Base-by-base conservation (phyloP, 176 grass and related monocot genomes). In the Raddia distichophylla region DNA sequence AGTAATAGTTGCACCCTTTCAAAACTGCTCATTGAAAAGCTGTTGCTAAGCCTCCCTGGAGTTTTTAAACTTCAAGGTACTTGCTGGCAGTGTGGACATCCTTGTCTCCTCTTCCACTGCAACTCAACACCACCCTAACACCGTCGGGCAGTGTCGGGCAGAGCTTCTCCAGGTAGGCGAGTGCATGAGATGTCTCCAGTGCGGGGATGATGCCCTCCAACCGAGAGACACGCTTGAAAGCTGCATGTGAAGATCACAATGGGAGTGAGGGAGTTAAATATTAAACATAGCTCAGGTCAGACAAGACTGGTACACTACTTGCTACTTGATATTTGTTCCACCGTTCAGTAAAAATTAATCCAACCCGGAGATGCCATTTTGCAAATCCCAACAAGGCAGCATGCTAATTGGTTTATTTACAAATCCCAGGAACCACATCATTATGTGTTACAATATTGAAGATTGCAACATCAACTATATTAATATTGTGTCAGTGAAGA, bases 151-250 rank as follows among this genome's bases (percentile, higher is more conserved):
- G 82, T 3, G 87, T 95, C 2, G 96, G 96, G 80, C 96, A 95
- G 58, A 99, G 93, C 66, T 80, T 86, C 86, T 99, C 96, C 3
- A 99, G 75, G 80, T 95, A 93, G 1, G 93, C 96, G 0, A 99
- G 87, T 1, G 96, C 93, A 6, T 99, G 96, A 56, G 93, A 99
- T 4, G 96, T 99, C 82, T 99, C 96, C 69, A 99, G 86, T 3
- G 96, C 96, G 4, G 96, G 96, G 87, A 99, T 95, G 66, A 99
- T 99, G n/a, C 96, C 96, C 76, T 99, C 96, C 85, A 99, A 71
- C 11, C 89, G 86, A 77, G 93, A 95, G 18, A 95, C 58, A 1
- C 85, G 90, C 89, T 99, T 99, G 79, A 99, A 95, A 80, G 96
- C 96, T 99, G 89, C 48, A 72, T 7, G 56, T 22, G 51, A 34